Evolutionary conservation across 225 moss, liverwort and hornwort genomes (phyloP).

Genomic region (Takakia lepidozioides): DNA sequence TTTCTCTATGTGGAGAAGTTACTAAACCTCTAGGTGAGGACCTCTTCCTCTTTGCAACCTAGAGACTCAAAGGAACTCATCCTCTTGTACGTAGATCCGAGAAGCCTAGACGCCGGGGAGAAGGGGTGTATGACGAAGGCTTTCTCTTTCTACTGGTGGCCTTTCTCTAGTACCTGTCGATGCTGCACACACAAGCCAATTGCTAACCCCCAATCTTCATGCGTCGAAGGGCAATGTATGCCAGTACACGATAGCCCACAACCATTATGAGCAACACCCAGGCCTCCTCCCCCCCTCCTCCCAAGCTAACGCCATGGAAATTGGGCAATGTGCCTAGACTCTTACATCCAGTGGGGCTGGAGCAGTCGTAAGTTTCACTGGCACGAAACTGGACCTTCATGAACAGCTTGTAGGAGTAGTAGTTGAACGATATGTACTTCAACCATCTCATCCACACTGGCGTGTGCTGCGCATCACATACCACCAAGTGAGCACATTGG

Average conservation of each 20-base stretch:
- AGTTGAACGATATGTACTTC: constrained; percentile 58
- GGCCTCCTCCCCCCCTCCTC: constrained; percentile 19
- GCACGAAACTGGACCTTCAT: constrained; percentile 31
- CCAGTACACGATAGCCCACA: constrained; percentile 32
- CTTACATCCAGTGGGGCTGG: constrained; percentile 16
- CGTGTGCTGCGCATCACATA: constrained; percentile 15
- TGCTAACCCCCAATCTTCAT: no score
- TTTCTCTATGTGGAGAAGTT: no score
- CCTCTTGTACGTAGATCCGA: no score
- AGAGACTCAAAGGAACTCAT: no score
- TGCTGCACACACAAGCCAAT: no score
- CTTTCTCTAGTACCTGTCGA: no score
- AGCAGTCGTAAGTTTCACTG: constrained; percentile 25
- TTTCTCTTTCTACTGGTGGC: no score
- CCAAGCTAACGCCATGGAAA: constrained; percentile 21
- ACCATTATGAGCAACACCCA: constrained; percentile 56
- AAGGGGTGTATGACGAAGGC: no score
- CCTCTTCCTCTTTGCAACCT: no score
- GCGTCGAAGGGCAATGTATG: constrained; percentile 38
- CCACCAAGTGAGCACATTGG: no score
- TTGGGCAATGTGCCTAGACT: constrained; percentile 11
- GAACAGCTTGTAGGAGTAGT: constrained; percentile 41
- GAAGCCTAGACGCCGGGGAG: no score
- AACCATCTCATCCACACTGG: constrained; percentile 81
- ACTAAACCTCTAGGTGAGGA: no score